Base-by-base conservation (phyloP, 2,329 filamentous ascomycete genomes). In the Aspergillus ustus region DNA sequence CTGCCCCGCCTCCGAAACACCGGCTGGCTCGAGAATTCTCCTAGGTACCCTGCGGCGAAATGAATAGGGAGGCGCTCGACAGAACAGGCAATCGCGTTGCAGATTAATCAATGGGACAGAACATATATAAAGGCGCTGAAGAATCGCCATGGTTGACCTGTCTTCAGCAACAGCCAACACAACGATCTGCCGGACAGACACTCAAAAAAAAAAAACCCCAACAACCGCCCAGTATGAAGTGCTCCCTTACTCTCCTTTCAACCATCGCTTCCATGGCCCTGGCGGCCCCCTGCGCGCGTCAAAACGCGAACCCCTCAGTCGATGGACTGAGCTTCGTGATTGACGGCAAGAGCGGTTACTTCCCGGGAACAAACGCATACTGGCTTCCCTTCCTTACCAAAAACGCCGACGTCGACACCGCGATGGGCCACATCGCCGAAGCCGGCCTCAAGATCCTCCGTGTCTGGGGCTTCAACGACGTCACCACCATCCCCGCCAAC, bases 401-500 rank as follows among this genome's bases (percentile, higher is more conserved):
- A 57, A 73, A 84, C 58, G 73, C 70, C 29, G 83, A 85, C 69
- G 78, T 84, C 13, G 80, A 84, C 60, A 68, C 73, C 1, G 67
- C 80, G 65, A 68, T 75, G 74, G 53, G 66, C 50, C 64, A 72
- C 44, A 57, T 73, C 28, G 58, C 63, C 17, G 66, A 74, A 46
- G 72, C 83, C 20, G 79, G 80, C 1, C 74, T 83, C 55, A 84
- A 82, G 61, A 79, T 85, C 57, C 72, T 84, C 4, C 78, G 83
- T 0, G 76, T 84, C 46, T 85, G 83, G 83, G 83, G 81, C 0
- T 85, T 85, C 72, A 83, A 84, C 58, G 80, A 81, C 43, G 83
- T 80, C 48, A 73, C 73, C 37, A 72, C 74, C 2, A 63, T 77
- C 13, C 77, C 77, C 4, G 71, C 75, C 11, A 69, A 76, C 1